Evolutionary conservation across 805 yeast species (phyloP), one percentile per base, ranked within the genome.

Genomic region (Zygosaccharomyces bailii): DNA sequence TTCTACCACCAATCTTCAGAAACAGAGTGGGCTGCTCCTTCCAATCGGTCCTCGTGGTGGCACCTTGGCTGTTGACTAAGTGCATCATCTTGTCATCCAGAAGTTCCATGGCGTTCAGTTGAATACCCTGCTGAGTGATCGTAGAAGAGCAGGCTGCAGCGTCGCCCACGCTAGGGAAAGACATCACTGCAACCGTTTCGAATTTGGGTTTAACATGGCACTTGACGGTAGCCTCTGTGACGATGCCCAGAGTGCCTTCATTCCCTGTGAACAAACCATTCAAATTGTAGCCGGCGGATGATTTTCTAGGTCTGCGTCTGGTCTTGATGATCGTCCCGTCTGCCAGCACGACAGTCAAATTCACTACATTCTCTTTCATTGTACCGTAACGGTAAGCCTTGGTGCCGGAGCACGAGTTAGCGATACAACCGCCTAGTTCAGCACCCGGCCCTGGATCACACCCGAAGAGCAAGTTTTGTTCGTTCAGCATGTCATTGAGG

Each of bases 391-490:
- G 65, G 19, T 81, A 79, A 19, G 91, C 90, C 54, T 84, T 82
- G 2, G 91, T 82, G 5, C 95, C 95, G 0, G 90, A 83, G 47
- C 91, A 84, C 24, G 84, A 80, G 18, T 86, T 84, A 6, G 82
- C 84, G 35, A 81, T 78, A 79, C 84, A 82, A 4, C 95, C 95
- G 31, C 87, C 86, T 45, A 86, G 80, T 49, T 80, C 73, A 1
- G 91, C 93, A 43, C 88, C 88, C 17, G 91, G 89, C 36, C 90
- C 90, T 0, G 80, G 80, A 60, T 84, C 91, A 11, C 85, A 84
- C 0, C 93, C 93, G 59, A 86, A 82, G 58, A 86, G 55, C 16
- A 82, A 61, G 0, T 76, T 76, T 40, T 73, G 57, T 5, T 75
- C 75, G 5, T 57, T 60, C 42, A 81, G 55, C 44, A 65, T 74